Evolutionary conservation across 345 rosid genomes (phyloP).

Genomic region (Bretschneidera sinensis): DNA sequence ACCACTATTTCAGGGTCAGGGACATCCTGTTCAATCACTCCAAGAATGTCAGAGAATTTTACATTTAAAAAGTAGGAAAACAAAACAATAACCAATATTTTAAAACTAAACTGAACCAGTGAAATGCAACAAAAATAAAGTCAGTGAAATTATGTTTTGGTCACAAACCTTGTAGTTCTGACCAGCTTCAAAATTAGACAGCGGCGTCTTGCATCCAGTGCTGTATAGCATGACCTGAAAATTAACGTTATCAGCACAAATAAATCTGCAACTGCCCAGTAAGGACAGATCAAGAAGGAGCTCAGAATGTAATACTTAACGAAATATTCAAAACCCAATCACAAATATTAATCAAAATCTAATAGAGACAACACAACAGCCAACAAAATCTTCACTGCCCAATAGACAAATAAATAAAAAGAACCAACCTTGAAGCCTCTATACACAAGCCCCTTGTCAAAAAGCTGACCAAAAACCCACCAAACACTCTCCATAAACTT

Average conservation of each 20-base stretch:
- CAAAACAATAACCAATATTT: too few relatives aligned
- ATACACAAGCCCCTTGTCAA: conserved; percentile 67
- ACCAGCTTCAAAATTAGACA: conserved; percentile 92
- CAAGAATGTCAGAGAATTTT: conserved; percentile 18
- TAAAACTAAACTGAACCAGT: too few relatives aligned
- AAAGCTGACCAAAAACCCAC: conserved; percentile 93
- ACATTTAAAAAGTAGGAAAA: too few relatives aligned
- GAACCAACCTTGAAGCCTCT: conserved; percentile 94
- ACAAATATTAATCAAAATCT: too few relatives aligned
- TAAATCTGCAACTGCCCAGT: too few relatives aligned
- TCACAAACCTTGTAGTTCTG: conserved; percentile 72
- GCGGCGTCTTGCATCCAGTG: conserved; percentile 83
- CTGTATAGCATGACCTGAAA: conserved; percentile 95
- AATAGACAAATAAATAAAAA: not conserved
- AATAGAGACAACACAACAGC: not conserved
- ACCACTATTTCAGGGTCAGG: conserved; percentile 88
- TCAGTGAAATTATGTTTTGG: too few relatives aligned
- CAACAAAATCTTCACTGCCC: conserved; percentile 4
- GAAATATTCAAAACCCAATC: too few relatives aligned
- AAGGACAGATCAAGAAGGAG: too few relatives aligned
- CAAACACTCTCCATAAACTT: conserved; percentile 86
- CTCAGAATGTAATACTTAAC: too few relatives aligned
- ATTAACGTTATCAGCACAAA: conserved; percentile 2
- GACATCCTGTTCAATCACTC: conserved; percentile 45
- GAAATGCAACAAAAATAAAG: too few relatives aligned